Base-by-base conservation (phyloP, 2,329 filamentous ascomycete species). In the Trichoderma simmonsii region DNA sequence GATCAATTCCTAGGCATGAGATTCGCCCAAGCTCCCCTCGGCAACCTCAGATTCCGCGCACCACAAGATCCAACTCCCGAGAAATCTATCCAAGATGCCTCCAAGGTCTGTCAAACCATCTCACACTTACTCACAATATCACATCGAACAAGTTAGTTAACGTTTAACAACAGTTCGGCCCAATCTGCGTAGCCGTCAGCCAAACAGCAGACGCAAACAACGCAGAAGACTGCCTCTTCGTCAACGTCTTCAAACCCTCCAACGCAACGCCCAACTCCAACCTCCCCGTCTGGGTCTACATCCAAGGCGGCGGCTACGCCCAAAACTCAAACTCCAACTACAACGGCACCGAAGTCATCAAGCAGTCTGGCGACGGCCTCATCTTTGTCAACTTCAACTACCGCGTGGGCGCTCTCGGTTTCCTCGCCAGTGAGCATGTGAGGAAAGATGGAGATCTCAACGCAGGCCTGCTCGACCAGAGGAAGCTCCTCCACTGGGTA, bases 381-480 rank as follows among this genome's bases (percentile, higher is more conserved):
- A 80, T 91, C 15, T 84, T 88, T 69, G 87, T 90, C 63, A 87
- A 87, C 75, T 89, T 90, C 78, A 89, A 90, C 79, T 91, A 91
- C 76, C 85, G 90, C 7, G 87, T 92, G 7, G 89, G 89, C 0
- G 80, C 88, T 0, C 87, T 87, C 75, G 90, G 90, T 0, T 92
- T 92, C 75, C 82, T 92, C 1, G 86, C 88, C 0, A 86, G 88
- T 61, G 84, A 88, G 51, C 81, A 85, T 34, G 83, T 92, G 11
- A 83, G 85, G 48, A 77, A 81, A 6, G 81, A 88, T 74, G 90
- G 90, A 0, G 84, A 86, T 63, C 82, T 91, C 9, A 92, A 93
- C 76, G 88, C 82, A 2, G 91, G 91, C 0, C 78, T 92, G 8
- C 82, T 91, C 3, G 90, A 93, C 75, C 89, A 92, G 79, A 83